Evolutionary conservation across 148 eudicot species (phyloP).

Genomic region (Pharnaceum exiguum): DNA sequence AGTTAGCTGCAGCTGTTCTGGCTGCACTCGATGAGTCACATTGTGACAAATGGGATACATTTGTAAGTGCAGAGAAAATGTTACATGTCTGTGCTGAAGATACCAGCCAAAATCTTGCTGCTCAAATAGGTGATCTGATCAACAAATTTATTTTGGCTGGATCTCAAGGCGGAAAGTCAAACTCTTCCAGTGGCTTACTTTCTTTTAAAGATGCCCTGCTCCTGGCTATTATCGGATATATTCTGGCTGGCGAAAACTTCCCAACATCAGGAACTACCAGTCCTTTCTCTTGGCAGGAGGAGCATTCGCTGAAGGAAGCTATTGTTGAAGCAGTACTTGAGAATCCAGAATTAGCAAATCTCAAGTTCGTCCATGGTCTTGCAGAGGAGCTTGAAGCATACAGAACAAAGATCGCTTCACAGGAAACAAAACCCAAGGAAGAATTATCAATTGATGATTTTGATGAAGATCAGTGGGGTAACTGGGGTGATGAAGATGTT

Average conservation of each 20-base stretch:
- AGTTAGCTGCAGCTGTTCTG: slow-evolving; percentile 68
- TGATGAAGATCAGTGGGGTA: slow-evolving; percentile 87
- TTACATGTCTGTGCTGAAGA: slow-evolving; percentile 81
- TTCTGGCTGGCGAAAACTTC: slow-evolving; percentile 88
- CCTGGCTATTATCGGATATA: slow-evolving; percentile 67
- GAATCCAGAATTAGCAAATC: slow-evolving; percentile 56
- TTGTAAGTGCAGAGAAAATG: slow-evolving; percentile 92
- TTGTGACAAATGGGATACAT: slow-evolving; percentile 84
- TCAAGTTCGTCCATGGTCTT: slow-evolving; percentile 69
- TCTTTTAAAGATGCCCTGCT: slow-evolving; percentile 75
- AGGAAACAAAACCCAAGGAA: slow-evolving; percentile 35
- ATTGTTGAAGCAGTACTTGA: slow-evolving; percentile 85
- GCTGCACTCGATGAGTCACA: slow-evolving; percentile 62
- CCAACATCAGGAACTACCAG: slow-evolving; percentile 88
- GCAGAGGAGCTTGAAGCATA: slow-evolving; percentile 56
- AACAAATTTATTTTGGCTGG: slow-evolving; percentile 64
- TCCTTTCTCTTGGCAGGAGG: slow-evolving; percentile 99
- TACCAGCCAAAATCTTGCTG: slow-evolving; percentile 93
- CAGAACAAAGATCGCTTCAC: slow-evolving; percentile 38
- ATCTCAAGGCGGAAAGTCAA: slow-evolving; percentile 35
- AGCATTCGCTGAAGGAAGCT: slow-evolving; percentile 88
- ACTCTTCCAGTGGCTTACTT: slow-evolving; percentile 53
- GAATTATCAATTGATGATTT: slow-evolving; percentile 50
- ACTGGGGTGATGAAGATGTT: slow-evolving; percentile 90
- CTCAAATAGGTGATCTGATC: slow-evolving; percentile 85